Evolutionary conservation across 352 stramenopile species (phyloP).

Genomic region (Globisporangium splendens): DNA sequence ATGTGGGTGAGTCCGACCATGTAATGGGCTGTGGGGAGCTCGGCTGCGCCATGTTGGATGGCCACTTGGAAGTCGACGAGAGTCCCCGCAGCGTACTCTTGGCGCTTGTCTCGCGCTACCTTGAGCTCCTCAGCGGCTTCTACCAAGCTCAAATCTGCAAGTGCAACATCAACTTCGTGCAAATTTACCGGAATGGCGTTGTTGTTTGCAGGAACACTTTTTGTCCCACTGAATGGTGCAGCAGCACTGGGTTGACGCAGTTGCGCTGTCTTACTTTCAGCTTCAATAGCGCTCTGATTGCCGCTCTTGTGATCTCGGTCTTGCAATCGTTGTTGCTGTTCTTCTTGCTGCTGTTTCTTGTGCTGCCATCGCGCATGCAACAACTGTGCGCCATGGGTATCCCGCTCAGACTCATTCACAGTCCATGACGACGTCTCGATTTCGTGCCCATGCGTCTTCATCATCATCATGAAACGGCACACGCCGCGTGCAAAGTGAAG

Average conservation of each 20-base stretch:
- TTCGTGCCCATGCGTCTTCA: conserved; percentile 13
- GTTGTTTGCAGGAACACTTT: not conserved
- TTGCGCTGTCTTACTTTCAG: not conserved
- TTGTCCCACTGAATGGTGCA: not conserved
- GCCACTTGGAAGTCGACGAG: conserved; percentile 32
- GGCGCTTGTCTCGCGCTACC: conserved; percentile 10
- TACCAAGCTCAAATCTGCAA: not conserved
- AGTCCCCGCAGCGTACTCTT: conserved; percentile 15
- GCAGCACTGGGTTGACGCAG: not conserved
- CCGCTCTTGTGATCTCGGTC: conserved; percentile 1
- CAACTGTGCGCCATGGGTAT: conserved; percentile 20
- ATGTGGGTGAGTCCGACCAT: conserved; percentile 40
- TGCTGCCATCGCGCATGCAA: not conserved
- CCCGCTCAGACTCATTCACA: conserved; percentile 19
- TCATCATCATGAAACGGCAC: conserved; percentile 39
- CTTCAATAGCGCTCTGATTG: not conserved
- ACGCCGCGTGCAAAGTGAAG: conserved; percentile 41
- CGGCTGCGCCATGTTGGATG: conserved; percentile 14
- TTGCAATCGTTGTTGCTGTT: conserved; percentile 7
- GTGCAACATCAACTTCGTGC: not conserved
- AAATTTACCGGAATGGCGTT: not conserved
- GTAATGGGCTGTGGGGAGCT: conserved; percentile 32
- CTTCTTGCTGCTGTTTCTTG: not conserved
- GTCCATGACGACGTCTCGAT: conserved; percentile 19
- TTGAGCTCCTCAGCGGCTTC: conserved; percentile 12